Evolutionary conservation across 257 asterid genomes (phyloP), one percentile per base, ranked within the genome.

Genomic region (Solanum neorickii): DNA sequence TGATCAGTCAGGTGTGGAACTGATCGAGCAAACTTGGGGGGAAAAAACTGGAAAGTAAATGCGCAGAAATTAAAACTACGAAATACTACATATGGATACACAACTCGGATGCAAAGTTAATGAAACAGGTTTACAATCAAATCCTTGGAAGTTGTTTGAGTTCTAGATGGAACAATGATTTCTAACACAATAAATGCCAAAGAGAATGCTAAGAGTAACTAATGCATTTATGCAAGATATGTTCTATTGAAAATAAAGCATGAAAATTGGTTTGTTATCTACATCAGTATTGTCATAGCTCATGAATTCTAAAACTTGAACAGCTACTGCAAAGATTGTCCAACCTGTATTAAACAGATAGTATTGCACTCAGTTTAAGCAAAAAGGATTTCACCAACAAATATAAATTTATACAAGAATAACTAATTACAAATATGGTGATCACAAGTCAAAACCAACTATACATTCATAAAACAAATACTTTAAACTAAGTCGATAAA

Each of bases 41-140:
- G 99, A 85, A 95, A 83, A 89, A 68, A 90, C 99, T 96, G 94
- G 91, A 89, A 88, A 78, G 88, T 20, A 88, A 42, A 42, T 29
- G 82, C 41, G 72, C 35, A 86, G 88, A 62, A 42, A 39, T 82
- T 49, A 49, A 29, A 82, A 82, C 85, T 18, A 82, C 46, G 69
- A 82, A 18, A 20, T 82, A 49, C 87, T 49, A 83, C 59, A 70
- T 59, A 60, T 49, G 7, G 1, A 82, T 21, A 3, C 69, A 31
- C 60, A 82, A 29, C 46, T 49, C 46, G 35, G 35, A 80, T 49
- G 20, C 85, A 47, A 29, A 59, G 69, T 23, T 77, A 82, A 82
- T 27, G 69, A 82, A 82, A 20, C 21, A 49, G 70, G 31, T 49
- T 29, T 82, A 18, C 27, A 41, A 31, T 25, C 69, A 82, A 31